These are phyloP conservation scores for Lithospermum erythrorhizon DNA, from an alignment of 257 asterid genomes.

Conservation along the genomic window DNA sequence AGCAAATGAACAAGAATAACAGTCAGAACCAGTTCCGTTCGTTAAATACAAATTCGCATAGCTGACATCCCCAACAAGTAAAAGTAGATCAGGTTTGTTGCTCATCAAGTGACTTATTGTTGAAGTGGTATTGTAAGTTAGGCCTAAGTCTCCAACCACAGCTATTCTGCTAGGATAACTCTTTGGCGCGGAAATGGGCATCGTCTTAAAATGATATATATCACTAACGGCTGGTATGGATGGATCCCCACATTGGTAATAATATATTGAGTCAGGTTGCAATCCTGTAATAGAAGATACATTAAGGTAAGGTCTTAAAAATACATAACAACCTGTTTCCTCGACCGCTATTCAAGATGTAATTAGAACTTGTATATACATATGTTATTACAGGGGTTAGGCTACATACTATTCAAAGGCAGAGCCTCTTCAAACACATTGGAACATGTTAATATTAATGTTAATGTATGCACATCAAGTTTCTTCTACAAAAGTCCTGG, in stretches of 20 bases:
- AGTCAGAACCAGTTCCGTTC: constrained; percentile 81
- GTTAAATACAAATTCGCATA: constrained; percentile 90
- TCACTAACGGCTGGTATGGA: constrained; percentile 58
- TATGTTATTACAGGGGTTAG: too few relatives aligned
- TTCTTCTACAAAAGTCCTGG: not conserved
- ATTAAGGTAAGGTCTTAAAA: not conserved
- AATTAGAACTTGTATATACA: too few relatives aligned
- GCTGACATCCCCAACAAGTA: constrained; percentile 68
- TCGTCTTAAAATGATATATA: constrained; percentile 55
- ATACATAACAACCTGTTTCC: not conserved
- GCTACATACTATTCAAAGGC: too few relatives aligned
- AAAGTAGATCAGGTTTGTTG: constrained; percentile 65
- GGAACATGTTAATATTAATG: too few relatives aligned
- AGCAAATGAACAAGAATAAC: constrained; percentile 80
- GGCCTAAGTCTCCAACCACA: constrained; percentile 83
- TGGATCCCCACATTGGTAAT: constrained; percentile 85
- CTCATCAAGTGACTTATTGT: constrained; percentile 54
- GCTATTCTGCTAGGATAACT: constrained; percentile 68
- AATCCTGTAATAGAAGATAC: constrained; percentile 32
- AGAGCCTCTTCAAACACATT: too few relatives aligned
- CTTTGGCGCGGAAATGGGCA: constrained; percentile 53
- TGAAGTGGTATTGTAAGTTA: constrained; percentile 87
- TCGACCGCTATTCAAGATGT: not conserved
- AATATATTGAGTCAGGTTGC: constrained; percentile 47
- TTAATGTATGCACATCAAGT: too few relatives aligned